Base-by-base conservation (phyloP, 2,329 filamentous ascomycete species). In the Fusarium cicatricum region DNA sequence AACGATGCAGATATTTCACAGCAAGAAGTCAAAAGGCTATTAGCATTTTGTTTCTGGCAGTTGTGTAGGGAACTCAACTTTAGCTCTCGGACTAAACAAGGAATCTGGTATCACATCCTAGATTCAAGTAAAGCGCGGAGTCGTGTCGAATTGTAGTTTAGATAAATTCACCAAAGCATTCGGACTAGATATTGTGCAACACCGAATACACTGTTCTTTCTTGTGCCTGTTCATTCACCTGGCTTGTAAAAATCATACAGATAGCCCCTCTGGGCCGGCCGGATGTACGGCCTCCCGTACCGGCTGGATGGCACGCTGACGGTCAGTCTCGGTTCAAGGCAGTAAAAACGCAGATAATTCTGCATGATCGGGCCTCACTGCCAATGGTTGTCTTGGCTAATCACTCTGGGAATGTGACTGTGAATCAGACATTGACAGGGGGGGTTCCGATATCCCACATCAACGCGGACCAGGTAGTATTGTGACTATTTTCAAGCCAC, bases 241-340 rank as follows among this genome's bases (percentile, higher is more conserved):
- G 42, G 31, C 33, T 26, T 23, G 48, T 26, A 45, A 66, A 65
- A 54, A 64, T 66, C 56, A 64, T 64, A 65, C 19, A 40, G 3
- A 31, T 26, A 16, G 19, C 3, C 15, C 32, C 26, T 29, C 12
- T 21, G n/a, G 14, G 12, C n/a, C 11, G 29, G 31, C 17, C 37
- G 16, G 52, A 16, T 40, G 21, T 7, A 36, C 23, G 40, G 44
- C 14, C 47, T 52, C 33, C 37, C 41, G 33, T 47, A 36, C 11
- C 15, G n/a, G 37, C 41, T 39, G 21, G 10, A 48, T 43, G 53
- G 14, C 33, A 46, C 37, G n/a, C n/a, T n/a, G n/a, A n/a, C n/a
- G n/a, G 15, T 46, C 23, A 3, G 5, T 17, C 17, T 50, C 26
- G 19, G 32, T 17, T 42, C 23, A 41, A 19, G 28, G 15, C 36